A percentile compares a stretch with the other conserved stretches of the same genome.
Evolutionary conservation across 2,329 filamentous ascomycete species (phyloP).

Genomic region (Cladosporium velox): DNA sequence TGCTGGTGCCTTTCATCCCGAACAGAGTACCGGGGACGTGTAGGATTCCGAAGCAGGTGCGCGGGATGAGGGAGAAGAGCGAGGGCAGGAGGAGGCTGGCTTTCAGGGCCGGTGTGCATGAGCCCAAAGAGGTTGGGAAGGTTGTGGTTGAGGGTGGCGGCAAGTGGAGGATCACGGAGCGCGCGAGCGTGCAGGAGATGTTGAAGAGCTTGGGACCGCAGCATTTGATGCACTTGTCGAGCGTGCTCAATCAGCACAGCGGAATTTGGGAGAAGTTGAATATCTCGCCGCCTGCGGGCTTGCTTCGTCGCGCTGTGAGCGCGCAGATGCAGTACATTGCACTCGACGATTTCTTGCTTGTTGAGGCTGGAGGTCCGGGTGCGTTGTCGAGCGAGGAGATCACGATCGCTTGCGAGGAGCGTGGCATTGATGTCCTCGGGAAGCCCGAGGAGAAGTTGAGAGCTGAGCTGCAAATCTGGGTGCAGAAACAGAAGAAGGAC

Average conservation of each 20-base stretch:
- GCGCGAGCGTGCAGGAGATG: constrained; percentile 22
- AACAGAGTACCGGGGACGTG: constrained; percentile 79
- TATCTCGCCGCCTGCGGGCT: constrained; percentile 48
- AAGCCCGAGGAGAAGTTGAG: constrained; percentile 32
- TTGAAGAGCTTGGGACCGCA: constrained; percentile 35
- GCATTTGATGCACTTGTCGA: constrained; percentile 46
- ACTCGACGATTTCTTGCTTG: constrained; percentile 70
- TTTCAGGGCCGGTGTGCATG: constrained; percentile 67
- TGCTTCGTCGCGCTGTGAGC: constrained; percentile 58
- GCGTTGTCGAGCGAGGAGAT: constrained; percentile 48
- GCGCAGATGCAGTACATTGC: constrained; percentile 64
- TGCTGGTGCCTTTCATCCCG: constrained; percentile 71
- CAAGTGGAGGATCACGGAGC: constrained; percentile 43
- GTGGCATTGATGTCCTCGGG: constrained; percentile 38
- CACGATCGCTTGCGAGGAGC: constrained; percentile 41
- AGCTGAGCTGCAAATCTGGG: constrained; percentile 42
- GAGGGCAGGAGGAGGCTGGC: constrained; percentile 56
- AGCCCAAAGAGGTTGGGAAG: constrained; percentile 56
- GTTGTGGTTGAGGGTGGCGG: constrained; percentile 13
- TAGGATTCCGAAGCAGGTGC: constrained; percentile 74
- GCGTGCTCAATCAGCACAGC: constrained; percentile 44
- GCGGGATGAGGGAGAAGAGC: constrained; percentile 55
- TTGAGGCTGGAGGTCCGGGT: constrained; percentile 63
- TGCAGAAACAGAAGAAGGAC: constrained; percentile 43
- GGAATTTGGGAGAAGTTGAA: constrained; percentile 48